phyloP scores from a whole-genome alignment of 805 yeast genomes.

The Lipomyces starkeyi region DNA sequence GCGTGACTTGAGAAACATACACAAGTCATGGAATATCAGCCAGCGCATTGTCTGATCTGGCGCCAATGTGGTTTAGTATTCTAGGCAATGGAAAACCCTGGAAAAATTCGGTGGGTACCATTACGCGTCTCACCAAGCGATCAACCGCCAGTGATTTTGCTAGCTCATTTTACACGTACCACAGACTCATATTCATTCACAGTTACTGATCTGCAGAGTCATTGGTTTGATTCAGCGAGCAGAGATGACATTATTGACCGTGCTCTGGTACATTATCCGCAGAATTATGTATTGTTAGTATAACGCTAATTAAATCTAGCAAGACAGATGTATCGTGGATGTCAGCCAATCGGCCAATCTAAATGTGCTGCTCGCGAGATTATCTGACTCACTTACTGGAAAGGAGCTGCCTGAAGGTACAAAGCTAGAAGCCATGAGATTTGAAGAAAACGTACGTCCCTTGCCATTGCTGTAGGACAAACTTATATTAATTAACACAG shows the following conservation, averaged over 20 bases:
- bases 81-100: not conserved
- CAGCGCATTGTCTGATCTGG: not conserved
- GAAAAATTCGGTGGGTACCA: conserved; percentile 10
- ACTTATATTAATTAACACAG: conserved; percentile 2
- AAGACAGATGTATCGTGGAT: conserved; percentile 29
- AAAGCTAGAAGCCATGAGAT: not conserved
- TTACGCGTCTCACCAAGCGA: conserved; percentile 7
- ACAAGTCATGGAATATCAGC: not conserved
- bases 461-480: not conserved
- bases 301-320: conserved; percentile 1
- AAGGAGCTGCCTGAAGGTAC: not conserved
- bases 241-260: conserved; percentile 16
- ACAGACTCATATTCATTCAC: conserved; percentile 17
- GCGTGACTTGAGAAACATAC: too few relatives aligned
- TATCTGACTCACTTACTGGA: conserved; percentile 9
- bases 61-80: not conserved
- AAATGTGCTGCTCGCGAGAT: conserved; percentile 10
- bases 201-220: conserved; percentile 30
- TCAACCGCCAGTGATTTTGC: conserved; percentile 7
- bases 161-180: conserved; percentile 9
- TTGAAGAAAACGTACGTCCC: conserved; percentile 2
- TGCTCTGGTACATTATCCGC: conserved; percentile 19
- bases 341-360: conserved; percentile 19
- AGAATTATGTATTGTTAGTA: not conserved
- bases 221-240: conserved; percentile 25